Evolutionary conservation across 164 flowering plant genomes (phyloP), one percentile per base, ranked within the genome.

Genomic region (Cinnamomum micranthum): DNA sequence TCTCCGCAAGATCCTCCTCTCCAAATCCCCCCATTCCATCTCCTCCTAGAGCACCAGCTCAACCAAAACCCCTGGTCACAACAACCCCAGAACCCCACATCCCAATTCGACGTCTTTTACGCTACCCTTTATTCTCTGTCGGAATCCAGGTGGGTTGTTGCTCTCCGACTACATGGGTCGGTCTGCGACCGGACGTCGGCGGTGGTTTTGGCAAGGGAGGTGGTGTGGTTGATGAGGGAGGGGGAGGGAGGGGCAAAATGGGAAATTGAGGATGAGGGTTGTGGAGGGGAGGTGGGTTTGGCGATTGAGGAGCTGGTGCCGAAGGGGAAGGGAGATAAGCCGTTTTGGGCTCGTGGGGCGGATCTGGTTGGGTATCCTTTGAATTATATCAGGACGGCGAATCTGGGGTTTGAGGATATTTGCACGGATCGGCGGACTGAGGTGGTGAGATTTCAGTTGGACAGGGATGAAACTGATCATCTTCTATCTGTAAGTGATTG

Each of bases 281-380:
- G 47, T 41, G 47, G 47, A 41, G 47, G 47, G 9, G 87, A 78
- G 84, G 81, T 85, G 35, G 75, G 80, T 77, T 78, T 81, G 87
- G 90, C 81, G 25, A 84, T 94, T 23, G 98, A 94, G 80, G 87
- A 88, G 4, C 77, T 78, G 52, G 77, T 92, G 14, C 97, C 98
- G 2, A 74, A 50, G 65, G 92, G 85, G 60, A 87, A 88, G 65
- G 86, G 81, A 5, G 77, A 78, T 50, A 94, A 94, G 84, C 87
- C 93, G 14, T 87, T 92, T 55, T 94, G 97, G 97, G 90, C 91
- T 0, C 89, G 92, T 64, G 98, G 96, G 28, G 67, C 85, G 58
- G 90, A 94, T 77, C 73, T 94, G 91, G 78, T 94, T 22, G 97
- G 98, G 2, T 94, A 92, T 82, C 88, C 96, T 2, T 68, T 94